Evolutionary conservation across 2,329 filamentous ascomycete species (phyloP).

Genomic region (Metarhizium humberi): DNA sequence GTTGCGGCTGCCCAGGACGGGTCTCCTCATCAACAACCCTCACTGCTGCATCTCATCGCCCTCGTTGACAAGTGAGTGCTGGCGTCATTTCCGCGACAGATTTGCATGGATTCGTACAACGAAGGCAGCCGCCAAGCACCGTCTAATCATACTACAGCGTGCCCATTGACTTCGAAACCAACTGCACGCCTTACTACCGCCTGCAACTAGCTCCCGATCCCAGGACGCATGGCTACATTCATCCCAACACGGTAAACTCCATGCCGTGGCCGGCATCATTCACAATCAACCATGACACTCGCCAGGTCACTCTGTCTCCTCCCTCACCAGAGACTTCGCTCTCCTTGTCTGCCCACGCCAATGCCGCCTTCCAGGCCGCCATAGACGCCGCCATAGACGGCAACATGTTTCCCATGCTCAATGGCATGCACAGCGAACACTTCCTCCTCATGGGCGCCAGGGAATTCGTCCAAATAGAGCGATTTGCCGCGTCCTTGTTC

Average conservation of each 20-base stretch:
- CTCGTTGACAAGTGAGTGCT: constrained; percentile 32
- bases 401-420: constrained; percentile 28
- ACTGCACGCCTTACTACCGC: constrained; percentile 30
- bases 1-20: not conserved
- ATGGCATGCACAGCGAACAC: constrained; percentile 31
- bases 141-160: constrained; percentile 26
- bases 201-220: constrained; percentile 35
- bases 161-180: constrained; percentile 32
- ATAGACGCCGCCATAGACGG: constrained; percentile 28
- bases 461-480: constrained; percentile 41
- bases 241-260: constrained; percentile 31
- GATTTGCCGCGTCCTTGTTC: constrained; percentile 53
- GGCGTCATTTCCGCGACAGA: not conserved
- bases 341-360: constrained; percentile 22
- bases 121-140: not conserved
- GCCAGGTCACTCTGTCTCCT: constrained; percentile 21
- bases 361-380: constrained; percentile 27
- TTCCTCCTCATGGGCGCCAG: constrained; percentile 30
- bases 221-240: constrained; percentile 40
- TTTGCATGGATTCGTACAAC: not conserved
- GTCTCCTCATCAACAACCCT: not conserved
- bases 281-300: constrained; percentile 21
- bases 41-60: constrained; percentile 28
- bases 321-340: constrained; percentile 14
- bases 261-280: constrained; percentile 38